Conservation (phyloP, 257 asterid genomes). For the Solanum tacnaense region DNA sequence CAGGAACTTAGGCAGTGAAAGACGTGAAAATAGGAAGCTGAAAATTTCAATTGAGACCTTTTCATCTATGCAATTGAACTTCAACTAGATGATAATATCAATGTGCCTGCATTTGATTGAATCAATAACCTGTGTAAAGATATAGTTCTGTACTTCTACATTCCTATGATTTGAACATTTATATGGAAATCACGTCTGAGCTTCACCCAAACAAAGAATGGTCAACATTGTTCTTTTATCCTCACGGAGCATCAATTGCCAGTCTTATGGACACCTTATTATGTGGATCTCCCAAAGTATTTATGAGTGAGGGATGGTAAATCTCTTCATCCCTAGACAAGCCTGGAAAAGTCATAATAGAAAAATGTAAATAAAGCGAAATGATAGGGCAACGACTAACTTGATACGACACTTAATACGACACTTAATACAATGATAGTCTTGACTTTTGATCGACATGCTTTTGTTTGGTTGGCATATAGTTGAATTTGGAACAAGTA, state of each 20-base stretch:
- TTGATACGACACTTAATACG: neutral
- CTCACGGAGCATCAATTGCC: constrained; percentile 45
- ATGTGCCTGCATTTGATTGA: neutral
- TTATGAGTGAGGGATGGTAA: constrained; percentile 30
- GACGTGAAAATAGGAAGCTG: neutral
- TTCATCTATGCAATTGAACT: neutral
- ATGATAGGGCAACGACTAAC: neutral
- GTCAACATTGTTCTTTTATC: constrained; percentile 6
- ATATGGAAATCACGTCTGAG: neutral
- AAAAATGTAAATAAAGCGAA: neutral
- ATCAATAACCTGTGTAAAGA: neutral
- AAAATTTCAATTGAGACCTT: neutral
- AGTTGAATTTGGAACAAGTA: neutral
- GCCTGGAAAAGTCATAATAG: constrained; percentile 23
- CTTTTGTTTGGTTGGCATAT: neutral
- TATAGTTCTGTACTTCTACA: neutral
- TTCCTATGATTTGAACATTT: neutral
- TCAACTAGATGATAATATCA: neutral
- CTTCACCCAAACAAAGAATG: constrained; percentile 2
- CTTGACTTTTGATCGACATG: neutral
- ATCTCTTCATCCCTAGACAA: constrained; percentile 45
- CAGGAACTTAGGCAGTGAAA: neutral
- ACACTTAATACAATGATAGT: neutral
- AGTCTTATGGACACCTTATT: constrained; percentile 42
- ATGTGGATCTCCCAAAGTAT: constrained; percentile 49